phyloP scores from a whole-genome alignment of 768 basidiomycete species.

The Calocybe gangraenosa region DNA sequence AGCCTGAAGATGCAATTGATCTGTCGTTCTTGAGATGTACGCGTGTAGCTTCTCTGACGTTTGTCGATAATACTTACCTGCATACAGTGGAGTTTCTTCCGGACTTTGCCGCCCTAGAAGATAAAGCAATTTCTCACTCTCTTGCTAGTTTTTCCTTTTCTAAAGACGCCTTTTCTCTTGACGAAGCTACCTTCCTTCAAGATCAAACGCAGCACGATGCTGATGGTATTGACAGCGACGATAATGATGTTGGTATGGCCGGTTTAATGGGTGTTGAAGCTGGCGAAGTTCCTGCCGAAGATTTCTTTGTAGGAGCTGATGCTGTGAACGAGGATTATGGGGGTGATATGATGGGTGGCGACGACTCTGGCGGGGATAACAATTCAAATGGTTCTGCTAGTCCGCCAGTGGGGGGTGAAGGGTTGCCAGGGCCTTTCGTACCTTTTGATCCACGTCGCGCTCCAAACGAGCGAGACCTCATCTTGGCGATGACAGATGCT shows the following conservation, averaged over 20 bases:
- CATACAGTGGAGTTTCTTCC: constrained; percentile 67
- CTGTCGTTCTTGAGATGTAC: constrained; percentile 61
- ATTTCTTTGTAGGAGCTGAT: constrained; percentile 61
- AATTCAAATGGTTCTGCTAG: constrained; percentile 43
- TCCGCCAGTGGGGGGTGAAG: constrained; percentile 36
- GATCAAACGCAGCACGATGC: constrained; percentile 43
- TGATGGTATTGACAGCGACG: constrained; percentile 42
- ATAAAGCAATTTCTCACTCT: constrained; percentile 76
- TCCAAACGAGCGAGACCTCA: constrained; percentile 73
- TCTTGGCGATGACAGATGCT: constrained; percentile 79
- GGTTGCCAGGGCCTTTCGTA: constrained; percentile 47
- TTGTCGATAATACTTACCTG: constrained; percentile 7
- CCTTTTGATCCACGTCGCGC: constrained; percentile 85
- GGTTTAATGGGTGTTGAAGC: constrained; percentile 40
- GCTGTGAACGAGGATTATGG: constrained; percentile 32
- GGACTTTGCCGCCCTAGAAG: constrained; percentile 55
- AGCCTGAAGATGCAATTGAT: constrained; percentile 67
- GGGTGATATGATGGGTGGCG: constrained; percentile 21
- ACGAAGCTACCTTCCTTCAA: constrained; percentile 58
- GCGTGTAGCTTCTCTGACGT: constrained; percentile 18
- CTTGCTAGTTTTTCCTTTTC: constrained; percentile 81
- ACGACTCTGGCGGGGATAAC: constrained; percentile 39
- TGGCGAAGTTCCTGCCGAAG: constrained; percentile 42
- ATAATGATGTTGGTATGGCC: constrained; percentile 28
- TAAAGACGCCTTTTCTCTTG: constrained; percentile 56